These are phyloP conservation scores for Candida dendrica DNA, from an alignment of 805 yeast species.

Conservation along the genomic window DNA sequence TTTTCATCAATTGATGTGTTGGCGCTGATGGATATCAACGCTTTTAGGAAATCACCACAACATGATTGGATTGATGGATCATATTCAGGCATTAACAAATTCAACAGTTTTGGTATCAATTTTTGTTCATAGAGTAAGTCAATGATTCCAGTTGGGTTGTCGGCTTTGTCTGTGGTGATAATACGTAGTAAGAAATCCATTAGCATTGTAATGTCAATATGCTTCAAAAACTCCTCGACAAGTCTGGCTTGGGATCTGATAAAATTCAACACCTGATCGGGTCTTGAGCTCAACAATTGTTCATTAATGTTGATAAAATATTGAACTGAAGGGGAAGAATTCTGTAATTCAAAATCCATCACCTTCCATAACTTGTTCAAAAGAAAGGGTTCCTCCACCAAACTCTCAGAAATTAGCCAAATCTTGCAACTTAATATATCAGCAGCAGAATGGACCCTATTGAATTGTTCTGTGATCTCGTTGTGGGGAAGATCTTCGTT, in stretches of 20 bases:
- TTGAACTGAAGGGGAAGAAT: slow-evolving; percentile 68
- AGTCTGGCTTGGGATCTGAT: slow-evolving; percentile 47
- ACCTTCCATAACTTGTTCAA: slow-evolving; percentile 73
- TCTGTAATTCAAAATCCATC: slow-evolving; percentile 45
- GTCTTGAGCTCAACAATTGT: slow-evolving; percentile 76
- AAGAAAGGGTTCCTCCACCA: slow-evolving; percentile 63
- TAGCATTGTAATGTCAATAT: slow-evolving; percentile 81
- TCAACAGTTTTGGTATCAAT: slow-evolving; percentile 63
- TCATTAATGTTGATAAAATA: slow-evolving; percentile 86
- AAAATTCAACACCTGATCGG: slow-evolving; percentile 46
- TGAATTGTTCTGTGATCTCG: slow-evolving; percentile 15
- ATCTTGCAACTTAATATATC: slow-evolving; percentile 85
- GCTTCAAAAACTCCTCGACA: slow-evolving; percentile 65
- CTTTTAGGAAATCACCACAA: slow-evolving; percentile 90
- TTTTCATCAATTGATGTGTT: slow-evolving; percentile 73
- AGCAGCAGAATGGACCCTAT: slow-evolving; percentile 56
- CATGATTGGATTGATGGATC: slow-evolving; percentile 73
- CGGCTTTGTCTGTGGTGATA: slow-evolving; percentile 87
- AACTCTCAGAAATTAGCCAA: slow-evolving; percentile 85
- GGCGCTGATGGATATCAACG: slow-evolving; percentile 90
- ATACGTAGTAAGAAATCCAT: slow-evolving; percentile 87
- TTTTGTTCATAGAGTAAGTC: slow-evolving; percentile 69
- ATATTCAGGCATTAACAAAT: slow-evolving; percentile 55
- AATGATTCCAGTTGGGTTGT: slow-evolving; percentile 81
- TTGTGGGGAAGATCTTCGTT: slow-evolving; percentile 7